Percentiles rank a stretch among this genome's conserved stretches.
Evolutionary conservation across 345 rosid species (phyloP).

Genomic region (Anastatica hierochuntica): DNA sequence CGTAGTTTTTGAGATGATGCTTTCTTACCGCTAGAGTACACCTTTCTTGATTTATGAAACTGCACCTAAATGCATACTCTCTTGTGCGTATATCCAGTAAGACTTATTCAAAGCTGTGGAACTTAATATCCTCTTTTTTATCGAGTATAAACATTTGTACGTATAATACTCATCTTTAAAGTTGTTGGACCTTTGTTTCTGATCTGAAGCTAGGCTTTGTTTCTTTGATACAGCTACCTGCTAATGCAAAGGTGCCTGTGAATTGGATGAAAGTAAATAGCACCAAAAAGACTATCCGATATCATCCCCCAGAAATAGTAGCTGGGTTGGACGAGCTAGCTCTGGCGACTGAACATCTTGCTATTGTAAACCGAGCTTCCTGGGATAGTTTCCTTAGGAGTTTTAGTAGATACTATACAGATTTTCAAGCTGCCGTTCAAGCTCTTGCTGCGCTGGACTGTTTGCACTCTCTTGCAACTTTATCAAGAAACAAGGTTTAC

Average conservation of each 20-base stretch:
- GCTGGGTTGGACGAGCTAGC: constrained; percentile 62
- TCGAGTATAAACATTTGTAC: not conserved
- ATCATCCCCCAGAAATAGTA: constrained; percentile 85
- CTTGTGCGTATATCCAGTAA: too few relatives aligned
- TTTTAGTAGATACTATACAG: constrained; percentile 53
- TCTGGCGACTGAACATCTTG: constrained; percentile 68
- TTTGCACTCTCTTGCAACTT: constrained; percentile 73
- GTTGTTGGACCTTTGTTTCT: constrained; percentile 1
- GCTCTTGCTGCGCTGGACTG: constrained; percentile 91
- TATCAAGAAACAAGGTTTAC: constrained; percentile 65
- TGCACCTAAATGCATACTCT: not conserved
- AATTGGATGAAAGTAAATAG: constrained; percentile 82
- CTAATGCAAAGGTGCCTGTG: constrained; percentile 55
- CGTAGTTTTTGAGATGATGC: not conserved
- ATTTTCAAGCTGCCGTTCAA: constrained; percentile 68
- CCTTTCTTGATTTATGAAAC: not conserved
- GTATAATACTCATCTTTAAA: not conserved
- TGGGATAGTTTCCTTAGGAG: constrained; percentile 71
- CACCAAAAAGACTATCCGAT: constrained; percentile 78
- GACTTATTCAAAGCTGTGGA: too few relatives aligned
- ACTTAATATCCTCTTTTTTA: not conserved
- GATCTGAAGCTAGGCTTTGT: constrained; percentile 1
- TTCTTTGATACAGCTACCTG: constrained; percentile 52
- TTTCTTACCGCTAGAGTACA: not conserved
- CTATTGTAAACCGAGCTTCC: constrained; percentile 54